phyloP scores from a whole-genome alignment of 1,284 basidiomycete genomes.

The Trametes polyzona region DNA sequence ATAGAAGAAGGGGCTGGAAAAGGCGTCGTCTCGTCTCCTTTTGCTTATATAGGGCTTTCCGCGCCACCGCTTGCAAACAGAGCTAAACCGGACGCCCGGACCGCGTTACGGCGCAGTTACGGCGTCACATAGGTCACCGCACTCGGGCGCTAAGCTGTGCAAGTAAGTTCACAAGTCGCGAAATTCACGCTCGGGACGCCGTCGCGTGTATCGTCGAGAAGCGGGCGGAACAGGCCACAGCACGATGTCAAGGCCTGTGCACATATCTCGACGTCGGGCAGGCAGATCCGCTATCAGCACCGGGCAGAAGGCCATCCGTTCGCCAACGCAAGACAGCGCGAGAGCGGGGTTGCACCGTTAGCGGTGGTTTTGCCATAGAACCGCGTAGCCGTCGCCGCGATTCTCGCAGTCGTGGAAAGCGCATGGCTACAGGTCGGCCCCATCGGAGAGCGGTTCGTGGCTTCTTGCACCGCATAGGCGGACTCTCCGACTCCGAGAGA shows the following conservation, averaged over 20 bases:
- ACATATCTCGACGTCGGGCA: slow-evolving; percentile 1
- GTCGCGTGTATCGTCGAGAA: slow-evolving; percentile 13
- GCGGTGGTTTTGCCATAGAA: slow-evolving; percentile 13
- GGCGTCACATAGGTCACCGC: neutral
- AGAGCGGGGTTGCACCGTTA: neutral
- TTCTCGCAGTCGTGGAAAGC: neutral
- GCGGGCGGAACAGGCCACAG: slow-evolving; percentile 8
- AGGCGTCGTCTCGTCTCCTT: neutral
- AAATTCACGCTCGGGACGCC: slow-evolving; percentile 24
- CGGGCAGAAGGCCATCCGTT: neutral
- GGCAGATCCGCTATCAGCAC: slow-evolving; percentile 5
- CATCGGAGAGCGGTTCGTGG: neutral
- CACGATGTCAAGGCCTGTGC: neutral
- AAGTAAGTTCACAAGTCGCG: slow-evolving; percentile 26
- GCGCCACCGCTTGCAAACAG: slow-evolving; percentile 19
- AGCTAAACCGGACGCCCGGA: slow-evolving; percentile 11
- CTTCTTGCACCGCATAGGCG: neutral
- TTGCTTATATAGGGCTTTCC: slow-evolving; percentile 12
- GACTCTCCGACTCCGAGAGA: neutral
- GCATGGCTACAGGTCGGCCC: neutral
- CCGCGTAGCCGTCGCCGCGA: neutral
- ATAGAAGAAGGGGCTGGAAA: slow-evolving; percentile 9
- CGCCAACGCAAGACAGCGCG: neutral
- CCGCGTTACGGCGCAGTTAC: slow-evolving; percentile 18
- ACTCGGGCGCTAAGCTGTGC: slow-evolving; percentile 4